Evolutionary conservation across 208 protist genomes (phyloP), one percentile per base, ranked within the genome.

Genomic region (Crithidia thermophila): DNA sequence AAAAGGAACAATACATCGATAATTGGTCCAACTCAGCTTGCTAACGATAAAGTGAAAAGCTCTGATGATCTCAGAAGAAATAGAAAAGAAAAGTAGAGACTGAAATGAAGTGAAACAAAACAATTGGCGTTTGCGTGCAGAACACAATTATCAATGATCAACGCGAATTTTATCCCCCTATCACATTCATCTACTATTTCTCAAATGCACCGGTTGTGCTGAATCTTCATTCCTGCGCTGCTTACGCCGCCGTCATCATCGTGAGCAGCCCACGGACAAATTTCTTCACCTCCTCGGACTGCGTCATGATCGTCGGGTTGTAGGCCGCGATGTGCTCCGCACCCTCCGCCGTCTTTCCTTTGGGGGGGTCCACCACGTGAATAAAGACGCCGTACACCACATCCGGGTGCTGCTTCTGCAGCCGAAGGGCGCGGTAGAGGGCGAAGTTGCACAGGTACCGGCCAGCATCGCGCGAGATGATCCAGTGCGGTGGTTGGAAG

Each of bases 361-460:
- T 28, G 9, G 34, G 37, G 27, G 84, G 77, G 47, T 87, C 56
- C 18, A 55, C 34, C n/a, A 89, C 75, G 63, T 92, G 82, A 25
- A 92, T 59, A 62, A 92, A 87, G 13, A 89, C 59, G 11, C 53
- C 58, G 51, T 57, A 77, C 20, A 88, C 82, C 3, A 40, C 28
- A 4, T 45, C 55, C 2, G 20, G 27, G 66, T 82, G 77, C 55
- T 71, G 73, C 21, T 87, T 55, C 63, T 91, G 83, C 16, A 91
- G 53, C 16, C 76, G 39, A 30, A 90, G 46, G 10, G 70, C 68
- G 23, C 68, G 59, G 60, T 92, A 94, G 18, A 94, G 73, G 20
- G 73, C 57, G 45, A 72, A 91, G 68, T 94, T 92, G 67, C 85
- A 94, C 39, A 90, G 59, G 58, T 92, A 91, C 13, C 83, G 77